These are phyloP conservation scores for Herpetomonas samuelpessoai DNA, from an alignment of 208 protist species.

Conservation along the genomic window DNA sequence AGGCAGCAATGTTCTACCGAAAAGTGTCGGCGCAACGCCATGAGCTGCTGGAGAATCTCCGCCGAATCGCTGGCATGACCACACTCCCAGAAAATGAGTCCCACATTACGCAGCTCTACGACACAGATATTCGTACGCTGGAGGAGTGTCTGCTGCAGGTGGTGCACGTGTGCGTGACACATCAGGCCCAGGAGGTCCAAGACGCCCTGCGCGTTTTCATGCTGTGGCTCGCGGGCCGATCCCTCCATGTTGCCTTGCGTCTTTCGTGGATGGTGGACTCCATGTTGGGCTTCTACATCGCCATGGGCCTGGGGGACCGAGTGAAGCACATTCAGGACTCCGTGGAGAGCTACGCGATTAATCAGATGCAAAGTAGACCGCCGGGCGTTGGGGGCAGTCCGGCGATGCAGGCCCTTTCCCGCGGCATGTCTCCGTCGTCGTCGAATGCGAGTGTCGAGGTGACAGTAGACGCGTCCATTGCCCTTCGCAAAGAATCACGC, in stretches of 20 bases:
- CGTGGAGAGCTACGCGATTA: constrained; percentile 88
- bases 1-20: constrained; percentile 1
- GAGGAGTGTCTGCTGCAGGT: constrained; percentile 82
- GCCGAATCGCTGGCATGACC: constrained; percentile 28
- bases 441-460: neutral
- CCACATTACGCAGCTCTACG: constrained; percentile 60
- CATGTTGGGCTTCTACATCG: constrained; percentile 36
- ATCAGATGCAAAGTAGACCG: constrained; percentile 34
- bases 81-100: constrained; percentile 39
- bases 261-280: constrained; percentile 80
- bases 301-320: constrained; percentile 45
- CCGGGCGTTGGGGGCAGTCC: constrained; percentile 11
- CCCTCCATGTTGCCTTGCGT: constrained; percentile 64
- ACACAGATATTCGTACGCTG: constrained; percentile 36
- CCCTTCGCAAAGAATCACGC: constrained; percentile 75
- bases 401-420: neutral
- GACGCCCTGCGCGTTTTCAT: constrained; percentile 64
- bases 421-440: neutral
- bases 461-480: constrained; percentile 33
- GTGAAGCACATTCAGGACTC: constrained; percentile 79
- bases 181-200: constrained; percentile 41
- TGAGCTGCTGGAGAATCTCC: constrained; percentile 53
- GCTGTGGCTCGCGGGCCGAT: constrained; percentile 69
- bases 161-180: constrained; percentile 78
- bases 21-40: constrained; percentile 33